These are phyloP conservation scores for Coleophoma cylindrospora DNA, from an alignment of 2,329 filamentous ascomycete genomes.

Conservation along the genomic window DNA sequence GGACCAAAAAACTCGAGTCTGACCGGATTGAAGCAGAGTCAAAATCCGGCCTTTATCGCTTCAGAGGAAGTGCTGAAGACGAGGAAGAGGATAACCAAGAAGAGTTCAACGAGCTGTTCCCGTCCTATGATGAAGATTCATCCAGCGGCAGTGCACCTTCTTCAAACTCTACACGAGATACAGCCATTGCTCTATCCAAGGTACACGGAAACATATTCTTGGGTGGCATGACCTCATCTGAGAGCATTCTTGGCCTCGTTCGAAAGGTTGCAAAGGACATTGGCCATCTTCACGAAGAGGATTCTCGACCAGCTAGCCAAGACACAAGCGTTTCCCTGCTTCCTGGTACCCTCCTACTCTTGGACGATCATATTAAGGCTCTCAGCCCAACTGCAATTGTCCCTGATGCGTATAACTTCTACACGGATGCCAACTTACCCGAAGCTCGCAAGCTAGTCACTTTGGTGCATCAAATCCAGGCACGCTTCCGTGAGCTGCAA, in stretches of 20 bases:
- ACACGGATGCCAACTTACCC: slow-evolving; percentile 70
- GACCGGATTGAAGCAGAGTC: slow-evolving; percentile 73
- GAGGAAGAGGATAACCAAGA: slow-evolving; percentile 69
- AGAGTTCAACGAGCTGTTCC: slow-evolving; percentile 78
- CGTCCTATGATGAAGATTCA: slow-evolving; percentile 56
- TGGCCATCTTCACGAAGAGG: slow-evolving; percentile 12
- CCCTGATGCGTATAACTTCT: slow-evolving; percentile 73
- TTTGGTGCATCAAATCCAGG: slow-evolving; percentile 64
- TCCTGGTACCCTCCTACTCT: slow-evolving; percentile 57
- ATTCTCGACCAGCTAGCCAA: slow-evolving; percentile 17
- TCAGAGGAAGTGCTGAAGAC: slow-evolving; percentile 71
- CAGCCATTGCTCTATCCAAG: slow-evolving; percentile 52
- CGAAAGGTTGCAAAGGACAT: slow-evolving; percentile 19
- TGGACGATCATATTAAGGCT: slow-evolving; percentile 55
- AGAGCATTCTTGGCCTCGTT: slow-evolving; percentile 21
- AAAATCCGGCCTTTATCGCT: slow-evolving; percentile 76
- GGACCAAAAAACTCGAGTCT: slow-evolving; percentile 70
- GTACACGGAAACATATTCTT: slow-evolving; percentile 45
- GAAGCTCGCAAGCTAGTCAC: slow-evolving; percentile 71
- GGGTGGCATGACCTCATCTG: slow-evolving; percentile 8
- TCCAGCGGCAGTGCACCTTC: slow-evolving; percentile 10
- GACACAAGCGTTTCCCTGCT: slow-evolving; percentile 51
- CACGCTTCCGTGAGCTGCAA: slow-evolving; percentile 69
- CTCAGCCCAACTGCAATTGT: slow-evolving; percentile 33
- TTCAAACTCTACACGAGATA: slow-evolving; percentile 17